A percentile compares a stretch with the other conserved stretches of the same genome.
Conservation (phyloP, 441 rosid species). For the Pelargonium fulgidum region DNA sequence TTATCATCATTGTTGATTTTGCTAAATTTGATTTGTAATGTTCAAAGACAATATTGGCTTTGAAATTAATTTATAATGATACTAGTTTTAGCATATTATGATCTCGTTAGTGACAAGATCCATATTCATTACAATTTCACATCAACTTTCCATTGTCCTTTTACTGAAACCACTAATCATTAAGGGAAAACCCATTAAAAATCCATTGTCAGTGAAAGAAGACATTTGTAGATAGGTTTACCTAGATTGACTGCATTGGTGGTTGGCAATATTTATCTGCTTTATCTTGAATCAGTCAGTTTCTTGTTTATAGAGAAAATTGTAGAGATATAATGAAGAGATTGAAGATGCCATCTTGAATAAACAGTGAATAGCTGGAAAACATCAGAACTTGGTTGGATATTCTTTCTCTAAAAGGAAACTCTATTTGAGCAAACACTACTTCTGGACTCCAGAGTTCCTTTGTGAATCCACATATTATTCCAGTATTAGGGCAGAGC, state of each 20-base stretch:
- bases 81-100: background rate
- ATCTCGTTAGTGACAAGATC: background rate
- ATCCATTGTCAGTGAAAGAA: background rate
- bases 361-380: slow-evolving; percentile 1
- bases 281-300: background rate
- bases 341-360: background rate
- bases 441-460: background rate
- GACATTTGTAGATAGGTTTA: background rate
- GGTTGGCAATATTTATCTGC: background rate
- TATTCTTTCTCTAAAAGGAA: background rate
- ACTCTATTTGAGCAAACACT: background rate
- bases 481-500: background rate
- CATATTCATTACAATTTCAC: background rate
- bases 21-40: background rate
- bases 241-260: background rate
- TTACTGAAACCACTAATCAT: background rate
- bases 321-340: background rate
- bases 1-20: background rate
- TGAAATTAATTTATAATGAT: background rate
- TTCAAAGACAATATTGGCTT: background rate
- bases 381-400: background rate
- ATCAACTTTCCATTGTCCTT: background rate
- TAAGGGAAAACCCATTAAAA: background rate
- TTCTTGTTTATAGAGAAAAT: background rate
- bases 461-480: background rate